Conservation (phyloP, 352 stramenopile genomes). For the Globisporangium cystogenes region DNA sequence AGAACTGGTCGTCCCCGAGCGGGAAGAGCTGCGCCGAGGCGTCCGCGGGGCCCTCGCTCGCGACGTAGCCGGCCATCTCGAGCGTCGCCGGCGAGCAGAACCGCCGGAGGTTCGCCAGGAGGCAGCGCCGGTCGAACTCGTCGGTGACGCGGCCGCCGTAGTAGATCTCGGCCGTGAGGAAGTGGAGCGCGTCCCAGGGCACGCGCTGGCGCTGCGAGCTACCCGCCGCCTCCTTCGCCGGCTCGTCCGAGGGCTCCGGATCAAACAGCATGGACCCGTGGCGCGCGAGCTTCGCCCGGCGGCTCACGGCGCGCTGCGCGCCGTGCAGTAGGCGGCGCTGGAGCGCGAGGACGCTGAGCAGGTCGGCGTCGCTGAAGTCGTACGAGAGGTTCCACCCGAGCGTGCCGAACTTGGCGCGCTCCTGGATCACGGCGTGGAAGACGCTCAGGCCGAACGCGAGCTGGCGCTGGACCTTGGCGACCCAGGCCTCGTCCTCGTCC, state of each 20-base stretch:
- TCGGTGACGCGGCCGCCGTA: constrained; percentile 81
- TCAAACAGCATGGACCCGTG: constrained; percentile 2
- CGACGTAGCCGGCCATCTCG: background rate
- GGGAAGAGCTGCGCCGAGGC: constrained; percentile 18
- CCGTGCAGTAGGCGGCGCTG: constrained; percentile 41
- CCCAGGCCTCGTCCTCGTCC: background rate
- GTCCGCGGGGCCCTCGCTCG: background rate
- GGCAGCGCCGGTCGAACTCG: constrained; percentile 69
- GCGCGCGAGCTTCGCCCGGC: constrained; percentile 1
- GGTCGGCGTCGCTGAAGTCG: constrained; percentile 76
- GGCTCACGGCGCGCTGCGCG: background rate
- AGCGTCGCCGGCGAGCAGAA: constrained; percentile 43
- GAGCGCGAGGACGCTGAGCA: constrained; percentile 60
- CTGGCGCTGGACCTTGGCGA: constrained; percentile 33
- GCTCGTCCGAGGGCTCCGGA: background rate
- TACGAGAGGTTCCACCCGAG: constrained; percentile 78
- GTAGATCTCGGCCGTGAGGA: constrained; percentile 76
- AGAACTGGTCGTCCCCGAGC: constrained; percentile 29
- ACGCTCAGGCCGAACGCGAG: constrained; percentile 71
- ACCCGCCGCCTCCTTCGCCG: background rate
- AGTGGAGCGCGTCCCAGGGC: constrained; percentile 77
- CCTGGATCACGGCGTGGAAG: constrained; percentile 74
- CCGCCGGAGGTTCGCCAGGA: constrained; percentile 57
- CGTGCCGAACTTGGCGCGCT: constrained; percentile 67
- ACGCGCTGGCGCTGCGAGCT: constrained; percentile 12